Evolutionary conservation across 371 early-diverging fungal genomes (phyloP).

Genomic region (Mortierella sp.): DNA sequence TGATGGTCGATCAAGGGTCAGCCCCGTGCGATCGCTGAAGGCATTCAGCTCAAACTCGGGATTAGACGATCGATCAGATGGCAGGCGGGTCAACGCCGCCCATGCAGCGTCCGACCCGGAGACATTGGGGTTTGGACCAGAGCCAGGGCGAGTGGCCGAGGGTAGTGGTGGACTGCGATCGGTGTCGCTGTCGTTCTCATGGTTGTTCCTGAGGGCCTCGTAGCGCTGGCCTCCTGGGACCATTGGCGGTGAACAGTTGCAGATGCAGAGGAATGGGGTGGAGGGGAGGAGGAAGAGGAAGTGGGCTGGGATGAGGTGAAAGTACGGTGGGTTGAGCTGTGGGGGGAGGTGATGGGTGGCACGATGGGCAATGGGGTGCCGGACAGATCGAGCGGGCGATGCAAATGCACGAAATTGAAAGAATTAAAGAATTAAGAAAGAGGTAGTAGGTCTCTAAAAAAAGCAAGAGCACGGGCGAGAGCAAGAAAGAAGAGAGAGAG

Average conservation of each 20-base stretch:
- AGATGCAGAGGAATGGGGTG: not conserved
- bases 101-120: slow-evolving; percentile 21
- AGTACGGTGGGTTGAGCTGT: too few species aligned
- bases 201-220: slow-evolving; percentile 24
- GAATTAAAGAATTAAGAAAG: not conserved
- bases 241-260: slow-evolving; percentile 15
- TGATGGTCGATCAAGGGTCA: slow-evolving; percentile 17
- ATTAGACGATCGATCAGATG: slow-evolving; percentile 27
- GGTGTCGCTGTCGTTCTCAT: slow-evolving; percentile 8
- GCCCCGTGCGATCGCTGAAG: slow-evolving; percentile 38
- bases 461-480: not conserved
- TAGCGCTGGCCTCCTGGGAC: slow-evolving; percentile 43
- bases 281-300: not conserved
- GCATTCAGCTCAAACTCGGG: slow-evolving; percentile 37
- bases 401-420: slow-evolving; percentile 3
- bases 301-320: not conserved
- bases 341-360: not conserved
- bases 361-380: not conserved
- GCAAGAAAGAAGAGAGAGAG: not conserved
- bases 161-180: not conserved
- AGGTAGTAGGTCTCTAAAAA: not conserved
- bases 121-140: not conserved
- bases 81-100: slow-evolving; percentile 27
- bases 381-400: not conserved
- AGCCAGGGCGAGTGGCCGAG: not conserved